Percentiles rank a stretch among this genome's conserved stretches.
phyloP scores from a whole-genome alignment of 2,329 filamentous ascomycete species.

The Xylaria sp. region DNA sequence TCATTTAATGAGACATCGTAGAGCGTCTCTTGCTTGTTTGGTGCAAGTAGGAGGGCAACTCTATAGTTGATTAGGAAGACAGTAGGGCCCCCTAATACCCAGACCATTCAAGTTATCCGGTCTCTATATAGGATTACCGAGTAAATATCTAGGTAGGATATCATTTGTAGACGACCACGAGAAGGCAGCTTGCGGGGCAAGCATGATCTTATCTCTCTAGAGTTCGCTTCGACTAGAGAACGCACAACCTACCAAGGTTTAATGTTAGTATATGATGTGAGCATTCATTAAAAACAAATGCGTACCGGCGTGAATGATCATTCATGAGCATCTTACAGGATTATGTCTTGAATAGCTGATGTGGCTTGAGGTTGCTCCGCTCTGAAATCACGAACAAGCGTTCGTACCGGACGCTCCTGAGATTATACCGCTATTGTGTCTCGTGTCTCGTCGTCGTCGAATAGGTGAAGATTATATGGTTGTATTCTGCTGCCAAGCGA shows the following conservation, averaged over 20 bases:
- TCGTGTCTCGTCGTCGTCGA: neutral
- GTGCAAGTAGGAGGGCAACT: neutral
- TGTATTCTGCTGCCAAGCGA: neutral
- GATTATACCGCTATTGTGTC: no score
- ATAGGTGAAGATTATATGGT: neutral
- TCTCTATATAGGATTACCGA: neutral
- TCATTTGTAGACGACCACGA: neutral
- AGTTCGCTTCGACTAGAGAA: neutral
- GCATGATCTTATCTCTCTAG: neutral
- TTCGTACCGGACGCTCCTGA: no score
- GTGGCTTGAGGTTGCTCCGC: neutral
- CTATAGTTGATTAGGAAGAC: constrained; percentile 1
- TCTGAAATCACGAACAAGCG: constrained; percentile 9
- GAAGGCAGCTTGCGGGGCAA: neutral
- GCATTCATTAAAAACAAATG: neutral
- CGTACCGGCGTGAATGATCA: neutral
- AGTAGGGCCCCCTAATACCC: neutral
- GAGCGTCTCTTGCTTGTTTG: neutral
- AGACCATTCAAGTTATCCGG: neutral
- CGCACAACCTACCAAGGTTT: neutral
- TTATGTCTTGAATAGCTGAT: neutral
- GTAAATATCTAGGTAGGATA: neutral
- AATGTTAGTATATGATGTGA: neutral
- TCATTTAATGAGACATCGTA: neutral
- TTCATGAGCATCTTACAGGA: neutral